phyloP scores from a whole-genome alignment of 768 basidiomycete species.

The Melanogaster broomeanus region DNA sequence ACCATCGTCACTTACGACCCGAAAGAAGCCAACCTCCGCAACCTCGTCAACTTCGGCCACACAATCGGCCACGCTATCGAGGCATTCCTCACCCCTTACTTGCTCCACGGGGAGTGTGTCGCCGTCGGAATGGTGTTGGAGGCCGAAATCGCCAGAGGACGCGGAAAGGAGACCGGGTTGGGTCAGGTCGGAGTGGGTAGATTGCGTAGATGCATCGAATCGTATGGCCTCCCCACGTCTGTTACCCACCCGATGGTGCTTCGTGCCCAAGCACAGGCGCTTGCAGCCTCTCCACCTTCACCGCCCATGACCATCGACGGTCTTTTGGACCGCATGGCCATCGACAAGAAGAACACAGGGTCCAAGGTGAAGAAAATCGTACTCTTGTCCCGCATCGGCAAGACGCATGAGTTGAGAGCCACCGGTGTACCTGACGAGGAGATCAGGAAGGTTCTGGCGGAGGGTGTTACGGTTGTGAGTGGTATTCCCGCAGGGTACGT shows the following conservation, averaged over 20 bases:
- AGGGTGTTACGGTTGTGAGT: conserved; percentile 75
- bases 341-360: conserved; percentile 98
- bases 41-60: conserved; percentile 99
- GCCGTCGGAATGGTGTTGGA: conserved; percentile 96
- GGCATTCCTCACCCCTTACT: conserved; percentile 88
- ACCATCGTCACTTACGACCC: conserved; percentile 98
- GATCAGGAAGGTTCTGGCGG: conserved; percentile 80
- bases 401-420: conserved; percentile 89
- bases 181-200: conserved; percentile 92
- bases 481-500: conserved; percentile 48
- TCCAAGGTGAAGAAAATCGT: conserved; percentile 87
- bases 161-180: conserved; percentile 64
- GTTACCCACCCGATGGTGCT: conserved; percentile 75
- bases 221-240: conserved; percentile 88
- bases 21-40: conserved; percentile 94
- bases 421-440: conserved; percentile 80
- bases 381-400: conserved; percentile 86
- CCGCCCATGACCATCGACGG: conserved; percentile 60
- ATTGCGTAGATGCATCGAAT: conserved; percentile 82
- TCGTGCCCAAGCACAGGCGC: conserved; percentile 18
- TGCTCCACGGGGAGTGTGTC: conserved; percentile 97
- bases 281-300: conserved; percentile 13
- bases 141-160: conserved; percentile 86
- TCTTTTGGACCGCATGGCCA: conserved; percentile 89
- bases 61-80: conserved; percentile 99